Evolutionary conservation across 2,329 filamentous ascomycete genomes (phyloP), one percentile per base, ranked within the genome.

Genomic region (Alternaria arborescens): DNA sequence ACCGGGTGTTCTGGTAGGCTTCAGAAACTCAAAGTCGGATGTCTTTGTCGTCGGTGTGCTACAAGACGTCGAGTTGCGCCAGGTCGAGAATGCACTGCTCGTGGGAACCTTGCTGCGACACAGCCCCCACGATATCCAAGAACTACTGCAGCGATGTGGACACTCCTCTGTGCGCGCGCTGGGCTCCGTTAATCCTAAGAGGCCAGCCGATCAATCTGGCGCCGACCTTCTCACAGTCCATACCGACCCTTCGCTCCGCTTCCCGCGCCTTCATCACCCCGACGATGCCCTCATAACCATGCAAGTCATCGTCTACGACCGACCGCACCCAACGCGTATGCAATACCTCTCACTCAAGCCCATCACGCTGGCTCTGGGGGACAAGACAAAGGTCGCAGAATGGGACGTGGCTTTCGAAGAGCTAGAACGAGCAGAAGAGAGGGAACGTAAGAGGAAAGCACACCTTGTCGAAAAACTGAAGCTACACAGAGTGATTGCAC

Each of bases 261-360:
- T 88, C n/a, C 94, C 94, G 2, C 85, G 84, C 38, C 89, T 99
- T 61, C 88, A 87, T 58, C 96, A 91, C 66, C 84, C 86, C 1
- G 67, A 78, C 59, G 85, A 89, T 48, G 86, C 87, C 63, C 88
- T 88, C 5, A 84, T 91, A 20, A 92, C 89, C 46, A 87, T 97
- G 46, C 95, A 99, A 75, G 87, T 97, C 44, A 91, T 98, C 59
- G 84, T 96, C 58, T 99, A 96, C 78, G 89, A 97, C 71, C 86
- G 94, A 47, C 95, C 95, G 1, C 87, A 91, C 58, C 94, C 95
- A 0, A 88, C 86, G 32, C 87, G 89, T 56, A 98, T 99, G 95
- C 94, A 99, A 79, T 99, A 98, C 78, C 90, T 98, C 69, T 99
- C 95, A 1, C 83, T 97, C 20, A 87, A 88, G 28, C 94, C 95